Evolutionary conservation across 305 asterid genomes (phyloP).

Genomic region (Solanum hybrid): DNA sequence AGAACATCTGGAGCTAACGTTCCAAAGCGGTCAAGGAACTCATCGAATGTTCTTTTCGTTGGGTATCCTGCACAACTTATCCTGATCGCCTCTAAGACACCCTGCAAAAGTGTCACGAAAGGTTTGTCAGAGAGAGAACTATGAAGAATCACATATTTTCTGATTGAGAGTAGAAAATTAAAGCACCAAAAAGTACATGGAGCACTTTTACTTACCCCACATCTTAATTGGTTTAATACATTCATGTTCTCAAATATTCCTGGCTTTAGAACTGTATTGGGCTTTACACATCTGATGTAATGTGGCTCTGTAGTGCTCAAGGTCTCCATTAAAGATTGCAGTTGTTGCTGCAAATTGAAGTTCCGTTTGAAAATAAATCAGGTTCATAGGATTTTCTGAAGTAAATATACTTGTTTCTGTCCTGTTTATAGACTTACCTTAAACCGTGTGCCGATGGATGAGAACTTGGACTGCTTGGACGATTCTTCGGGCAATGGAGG

Average conservation of each 20-base stretch:
- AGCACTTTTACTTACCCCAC: conserved; percentile 65
- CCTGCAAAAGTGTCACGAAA: conserved; percentile 42
- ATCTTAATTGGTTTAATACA: conserved; percentile 81
- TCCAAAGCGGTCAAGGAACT: conserved; percentile 93
- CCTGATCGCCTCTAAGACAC: conserved; percentile 95
- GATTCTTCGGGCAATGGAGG: conserved; percentile 70
- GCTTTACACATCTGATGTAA: conserved; percentile 96
- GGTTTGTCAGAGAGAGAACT: conserved; percentile 13
- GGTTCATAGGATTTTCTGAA: conserved; percentile 15
- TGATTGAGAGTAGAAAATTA: neutral
- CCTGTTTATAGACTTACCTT: conserved; percentile 40
- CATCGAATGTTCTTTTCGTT: conserved; percentile 84
- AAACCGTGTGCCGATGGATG: conserved; percentile 90
- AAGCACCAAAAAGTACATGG: conserved; percentile 1
- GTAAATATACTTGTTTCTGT: neutral
- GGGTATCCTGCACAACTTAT: conserved; percentile 99
- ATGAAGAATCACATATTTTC: neutral
- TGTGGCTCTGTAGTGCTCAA: conserved; percentile 93
- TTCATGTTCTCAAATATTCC: conserved; percentile 89
- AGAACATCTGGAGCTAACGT: conserved; percentile 75
- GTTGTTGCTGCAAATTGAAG: conserved; percentile 69
- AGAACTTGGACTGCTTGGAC: conserved; percentile 87
- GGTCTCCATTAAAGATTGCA: conserved; percentile 91
- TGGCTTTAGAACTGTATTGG: conserved; percentile 81
- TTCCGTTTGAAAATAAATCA: conserved; percentile 6